phyloP scores from a whole-genome alignment of 768 basidiomycete genomes.

The Kwoniella heveanensis region DNA sequence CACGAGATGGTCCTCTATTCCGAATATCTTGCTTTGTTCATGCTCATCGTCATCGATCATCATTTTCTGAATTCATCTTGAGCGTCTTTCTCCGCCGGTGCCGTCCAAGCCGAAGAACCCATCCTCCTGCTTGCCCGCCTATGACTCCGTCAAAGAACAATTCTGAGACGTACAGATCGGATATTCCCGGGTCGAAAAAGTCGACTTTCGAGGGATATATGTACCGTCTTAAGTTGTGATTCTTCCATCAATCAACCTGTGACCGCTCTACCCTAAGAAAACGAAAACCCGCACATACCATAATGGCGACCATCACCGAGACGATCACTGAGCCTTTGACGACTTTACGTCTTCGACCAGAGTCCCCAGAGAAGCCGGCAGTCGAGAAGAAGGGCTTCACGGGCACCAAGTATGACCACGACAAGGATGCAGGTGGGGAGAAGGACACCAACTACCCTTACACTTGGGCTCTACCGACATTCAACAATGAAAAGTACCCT shows the following conservation, averaged over 20 bases:
- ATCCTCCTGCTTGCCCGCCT: background rate
- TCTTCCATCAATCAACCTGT: background rate
- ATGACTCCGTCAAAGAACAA: background rate
- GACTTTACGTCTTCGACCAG: constrained; percentile 12
- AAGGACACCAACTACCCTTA: constrained; percentile 62
- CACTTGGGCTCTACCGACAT: constrained; percentile 69
- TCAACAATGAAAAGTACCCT: constrained; percentile 66
- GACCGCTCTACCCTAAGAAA: background rate
- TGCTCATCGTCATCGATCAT: background rate
- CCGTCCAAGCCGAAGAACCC: background rate
- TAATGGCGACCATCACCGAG: constrained; percentile 22
- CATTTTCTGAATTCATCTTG: background rate
- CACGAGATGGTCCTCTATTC: background rate
- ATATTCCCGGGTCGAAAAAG: background rate
- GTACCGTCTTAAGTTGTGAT: background rate
- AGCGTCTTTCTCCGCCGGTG: background rate
- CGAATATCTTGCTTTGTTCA: background rate
- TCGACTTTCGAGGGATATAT: background rate
- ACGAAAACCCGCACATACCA: background rate
- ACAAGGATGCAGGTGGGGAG: constrained; percentile 11
- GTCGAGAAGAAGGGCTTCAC: constrained; percentile 5
- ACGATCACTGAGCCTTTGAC: constrained; percentile 18
- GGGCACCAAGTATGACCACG: constrained; percentile 18
- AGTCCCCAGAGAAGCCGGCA: constrained; percentile 15
- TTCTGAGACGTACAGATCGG: background rate